Evolutionary conservation across 441 rosid species (phyloP), one percentile per base, ranked within the genome.

Genomic region (Raphanus hybrid): DNA sequence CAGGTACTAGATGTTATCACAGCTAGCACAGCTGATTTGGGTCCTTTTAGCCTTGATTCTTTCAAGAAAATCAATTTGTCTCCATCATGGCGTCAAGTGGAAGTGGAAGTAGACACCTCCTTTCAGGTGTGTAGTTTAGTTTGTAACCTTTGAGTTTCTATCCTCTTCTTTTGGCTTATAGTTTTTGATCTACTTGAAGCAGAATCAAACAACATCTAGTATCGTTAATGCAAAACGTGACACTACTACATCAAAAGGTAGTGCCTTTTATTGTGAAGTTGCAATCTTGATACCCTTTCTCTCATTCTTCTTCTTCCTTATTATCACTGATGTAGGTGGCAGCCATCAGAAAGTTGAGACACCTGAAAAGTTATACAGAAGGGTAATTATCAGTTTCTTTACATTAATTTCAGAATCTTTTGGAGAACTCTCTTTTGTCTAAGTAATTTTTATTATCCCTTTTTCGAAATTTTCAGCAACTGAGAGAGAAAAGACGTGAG

Each of bases 401-500:
- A 4, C 23, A 15, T 8, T 43, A n/a, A n/a, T n/a, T n/a, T n/a
- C n/a, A n/a, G n/a, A n/a, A n/a, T n/a, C n/a, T n/a, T n/a, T n/a
- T n/a, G n/a, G n/a, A n/a, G n/a, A n/a, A n/a, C n/a, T n/a, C n/a
- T n/a, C n/a, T n/a, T n/a, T n/a, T n/a, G n/a, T n/a, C n/a, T n/a
- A n/a, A n/a, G n/a, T n/a, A n/a, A n/a, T n/a, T n/a, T n/a, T n/a
- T n/a, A n/a, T n/a, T n/a, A n/a, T n/a, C n/a, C n/a, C n/a, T n/a
- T 20, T 29, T 64, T 75, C 6, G 68, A 52, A 16, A 55, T 52
- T 70, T 69, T 29, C 93, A 96, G 99, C 95, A 89, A 85, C 79
- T 96, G 82, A 86, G 98, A 81, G 97, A 93, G 61, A 89, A 85
- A 85, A 88, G 87, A 43, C 98, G 91, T 64, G 90, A 88, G 80